Percentiles rank a stretch among this genome's conserved stretches.
Evolutionary conservation across 352 stramenopile genomes (phyloP).

Genomic region (Phytophthora podocarpi): DNA sequence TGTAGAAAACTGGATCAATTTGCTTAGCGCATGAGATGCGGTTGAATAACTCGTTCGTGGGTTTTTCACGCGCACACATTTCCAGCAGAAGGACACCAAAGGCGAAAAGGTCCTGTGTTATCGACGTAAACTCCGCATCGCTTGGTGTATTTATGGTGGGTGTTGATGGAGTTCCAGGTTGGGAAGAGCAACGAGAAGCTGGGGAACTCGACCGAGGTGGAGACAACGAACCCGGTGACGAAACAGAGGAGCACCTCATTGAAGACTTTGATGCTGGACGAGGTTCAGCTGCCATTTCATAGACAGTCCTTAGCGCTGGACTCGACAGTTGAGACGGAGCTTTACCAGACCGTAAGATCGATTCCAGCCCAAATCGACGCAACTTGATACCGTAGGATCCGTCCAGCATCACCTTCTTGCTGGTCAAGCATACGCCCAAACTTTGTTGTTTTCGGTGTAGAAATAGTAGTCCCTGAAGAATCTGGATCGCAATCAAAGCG

Average conservation of each 20-base stretch:
- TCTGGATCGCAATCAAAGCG: conserved; percentile 45
- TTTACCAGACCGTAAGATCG: conserved; percentile 31
- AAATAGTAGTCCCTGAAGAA: conserved; percentile 49
- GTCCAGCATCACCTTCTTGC: conserved; percentile 67
- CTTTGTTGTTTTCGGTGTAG: conserved; percentile 42
- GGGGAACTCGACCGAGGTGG: not conserved
- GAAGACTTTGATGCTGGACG: not conserved
- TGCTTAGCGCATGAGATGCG: conserved; percentile 48
- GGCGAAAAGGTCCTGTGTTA: conserved; percentile 57
- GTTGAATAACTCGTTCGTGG: conserved; percentile 62
- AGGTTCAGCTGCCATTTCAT: conserved; percentile 31
- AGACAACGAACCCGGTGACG: conserved; percentile 1
- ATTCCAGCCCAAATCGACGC: conserved; percentile 55
- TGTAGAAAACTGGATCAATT: conserved; percentile 51
- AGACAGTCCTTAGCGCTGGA: conserved; percentile 17
- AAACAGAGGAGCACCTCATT: not conserved
- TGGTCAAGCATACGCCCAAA: conserved; percentile 64
- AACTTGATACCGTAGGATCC: conserved; percentile 48
- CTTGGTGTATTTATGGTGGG: not conserved
- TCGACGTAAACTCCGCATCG: conserved; percentile 4
- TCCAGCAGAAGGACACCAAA: conserved; percentile 77
- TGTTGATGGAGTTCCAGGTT: conserved; percentile 20
- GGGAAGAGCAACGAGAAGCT: conserved; percentile 6
- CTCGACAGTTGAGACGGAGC: conserved; percentile 28
- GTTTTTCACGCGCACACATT: conserved; percentile 63